phyloP scores from a whole-genome alignment of 2,329 filamentous ascomycete genomes.

The Neoascochyta sp. region DNA sequence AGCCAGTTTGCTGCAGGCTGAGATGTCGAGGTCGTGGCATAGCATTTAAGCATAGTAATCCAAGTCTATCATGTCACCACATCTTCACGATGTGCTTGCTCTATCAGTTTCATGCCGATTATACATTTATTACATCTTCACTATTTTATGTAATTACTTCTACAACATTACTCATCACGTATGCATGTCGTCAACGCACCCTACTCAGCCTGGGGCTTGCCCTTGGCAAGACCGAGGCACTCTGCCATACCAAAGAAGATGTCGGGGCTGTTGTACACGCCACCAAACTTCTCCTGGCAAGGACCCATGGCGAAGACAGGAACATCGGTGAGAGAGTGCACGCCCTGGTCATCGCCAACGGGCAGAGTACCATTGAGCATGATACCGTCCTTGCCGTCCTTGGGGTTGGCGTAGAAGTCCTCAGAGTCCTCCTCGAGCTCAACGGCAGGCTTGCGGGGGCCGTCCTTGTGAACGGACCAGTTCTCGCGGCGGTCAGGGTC shows the following conservation, averaged over 20 bases:
- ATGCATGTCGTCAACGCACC: no score
- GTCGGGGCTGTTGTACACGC: constrained; percentile 66
- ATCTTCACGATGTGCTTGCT: not conserved
- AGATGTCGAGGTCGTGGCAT: no score
- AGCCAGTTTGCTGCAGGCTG: constrained; percentile 49
- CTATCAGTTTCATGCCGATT: constrained; percentile 1
- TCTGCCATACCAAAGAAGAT: constrained; percentile 71
- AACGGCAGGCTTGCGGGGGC: constrained; percentile 60
- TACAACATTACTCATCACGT: not conserved
- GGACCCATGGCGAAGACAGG: constrained; percentile 71
- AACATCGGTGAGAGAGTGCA: constrained; percentile 41
- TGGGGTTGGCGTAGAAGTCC: constrained; percentile 65
- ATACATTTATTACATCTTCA: constrained; percentile 9
- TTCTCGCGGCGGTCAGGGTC: constrained; percentile 73
- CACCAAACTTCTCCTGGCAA: constrained; percentile 72
- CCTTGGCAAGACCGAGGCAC: constrained; percentile 54
- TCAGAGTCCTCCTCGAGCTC: constrained; percentile 50
- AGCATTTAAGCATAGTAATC: no score
- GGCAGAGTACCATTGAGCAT: constrained; percentile 73
- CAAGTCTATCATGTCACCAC: no score
- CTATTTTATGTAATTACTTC: constrained; percentile 1
- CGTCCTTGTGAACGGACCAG: constrained; percentile 66
- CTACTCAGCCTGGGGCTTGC: constrained; percentile 10
- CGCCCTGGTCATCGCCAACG: constrained; percentile 56
- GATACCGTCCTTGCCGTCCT: constrained; percentile 64